These are phyloP conservation scores for Ascobolus immersus DNA, from an alignment of 495 filamentous ascomycete species.

Conservation along the genomic window DNA sequence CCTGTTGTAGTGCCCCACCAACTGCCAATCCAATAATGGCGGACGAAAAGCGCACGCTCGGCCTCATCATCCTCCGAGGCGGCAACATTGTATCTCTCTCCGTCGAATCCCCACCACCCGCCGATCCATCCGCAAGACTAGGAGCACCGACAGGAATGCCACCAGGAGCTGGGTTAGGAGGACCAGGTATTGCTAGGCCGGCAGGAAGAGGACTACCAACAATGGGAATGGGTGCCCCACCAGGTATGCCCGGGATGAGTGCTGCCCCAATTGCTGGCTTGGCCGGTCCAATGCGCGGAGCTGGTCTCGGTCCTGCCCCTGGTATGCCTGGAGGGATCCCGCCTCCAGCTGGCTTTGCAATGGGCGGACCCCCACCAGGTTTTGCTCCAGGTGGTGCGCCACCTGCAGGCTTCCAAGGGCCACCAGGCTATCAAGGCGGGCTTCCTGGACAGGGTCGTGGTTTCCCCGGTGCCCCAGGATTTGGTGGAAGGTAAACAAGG, in stretches of 20 bases:
- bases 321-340: slow-evolving; percentile 64
- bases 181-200: slow-evolving; percentile 74
- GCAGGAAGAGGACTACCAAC: slow-evolving; percentile 70
- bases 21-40: slow-evolving; percentile 31
- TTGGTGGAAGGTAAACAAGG: too few species aligned
- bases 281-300: slow-evolving; percentile 14
- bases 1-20: slow-evolving; percentile 26
- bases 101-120: slow-evolving; percentile 87
- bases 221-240: slow-evolving; percentile 27
- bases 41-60: slow-evolving; percentile 89
- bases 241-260: slow-evolving; percentile 11
- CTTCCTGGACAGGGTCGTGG: too few species aligned
- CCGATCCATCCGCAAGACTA: slow-evolving; percentile 73
- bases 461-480: too few species aligned
- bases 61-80: slow-evolving; percentile 82
- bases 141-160: slow-evolving; percentile 30
- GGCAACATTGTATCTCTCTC: slow-evolving; percentile 81
- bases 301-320: slow-evolving; percentile 48
- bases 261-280: slow-evolving; percentile 10
- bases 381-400: slow-evolving; percentile 35
- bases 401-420: slow-evolving; percentile 20
- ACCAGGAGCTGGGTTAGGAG: slow-evolving; percentile 31
- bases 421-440: too few species aligned
- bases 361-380: slow-evolving; percentile 38
- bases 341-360: slow-evolving; percentile 41